Percentiles rank a stretch among this genome's conserved stretches.
Evolutionary conservation across 1,284 basidiomycete species (phyloP).

Genomic region (Ustilago esculenta): DNA sequence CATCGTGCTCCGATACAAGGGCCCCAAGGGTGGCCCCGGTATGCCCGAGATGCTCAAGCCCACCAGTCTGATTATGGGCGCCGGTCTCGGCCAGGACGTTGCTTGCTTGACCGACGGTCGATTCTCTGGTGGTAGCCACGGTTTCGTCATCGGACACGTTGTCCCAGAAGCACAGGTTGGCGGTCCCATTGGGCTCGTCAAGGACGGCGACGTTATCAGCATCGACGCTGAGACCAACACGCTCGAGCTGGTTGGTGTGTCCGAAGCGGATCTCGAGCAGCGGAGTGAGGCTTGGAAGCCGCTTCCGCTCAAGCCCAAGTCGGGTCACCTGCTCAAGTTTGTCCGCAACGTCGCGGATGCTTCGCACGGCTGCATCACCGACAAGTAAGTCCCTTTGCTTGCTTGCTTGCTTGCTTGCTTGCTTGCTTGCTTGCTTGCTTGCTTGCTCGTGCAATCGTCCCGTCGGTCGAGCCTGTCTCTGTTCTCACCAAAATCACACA

Average conservation of each 20-base stretch:
- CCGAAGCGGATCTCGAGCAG: conserved; percentile 76
- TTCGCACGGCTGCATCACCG: conserved; percentile 82
- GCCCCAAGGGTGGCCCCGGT: conserved; percentile 76
- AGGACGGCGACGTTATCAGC: conserved; percentile 84
- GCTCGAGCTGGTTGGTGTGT: conserved; percentile 76
- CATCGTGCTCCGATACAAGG: conserved; percentile 65
- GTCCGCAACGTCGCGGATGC: conserved; percentile 73
- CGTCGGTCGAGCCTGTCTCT: too few relatives aligned
- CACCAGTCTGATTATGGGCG: conserved; percentile 72
- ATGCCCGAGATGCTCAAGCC: conserved; percentile 94
- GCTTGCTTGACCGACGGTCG: conserved; percentile 95
- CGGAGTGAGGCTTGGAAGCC: conserved; percentile 79
- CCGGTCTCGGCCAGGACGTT: conserved; percentile 87
- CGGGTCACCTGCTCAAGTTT: conserved; percentile 71
- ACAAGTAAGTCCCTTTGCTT: conserved; percentile 70
- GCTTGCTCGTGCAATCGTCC: too few relatives aligned
- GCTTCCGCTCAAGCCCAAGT: conserved; percentile 82
- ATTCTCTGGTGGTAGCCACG: conserved; percentile 81
- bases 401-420: too few relatives aligned
- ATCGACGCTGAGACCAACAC: conserved; percentile 82
- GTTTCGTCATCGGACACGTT: conserved; percentile 90
- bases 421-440: too few relatives aligned
- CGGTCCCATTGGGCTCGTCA: conserved; percentile 87
- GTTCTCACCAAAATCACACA: neutral
- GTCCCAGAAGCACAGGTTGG: conserved; percentile 91